Evolutionary conservation across 805 yeast species (phyloP).

Genomic region (Henningerozyma blattae): DNA sequence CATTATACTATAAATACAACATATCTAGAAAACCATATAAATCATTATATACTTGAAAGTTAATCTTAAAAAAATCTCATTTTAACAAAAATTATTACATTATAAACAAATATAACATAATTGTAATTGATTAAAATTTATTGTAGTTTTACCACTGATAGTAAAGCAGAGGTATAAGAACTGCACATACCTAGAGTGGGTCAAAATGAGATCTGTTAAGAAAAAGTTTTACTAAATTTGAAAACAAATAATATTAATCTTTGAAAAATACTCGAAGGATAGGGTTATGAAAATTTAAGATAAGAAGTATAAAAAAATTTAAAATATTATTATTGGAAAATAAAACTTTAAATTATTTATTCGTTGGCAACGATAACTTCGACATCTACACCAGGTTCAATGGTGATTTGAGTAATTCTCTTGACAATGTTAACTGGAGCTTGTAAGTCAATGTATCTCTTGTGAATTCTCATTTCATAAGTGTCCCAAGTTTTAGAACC

Average conservation of each 20-base stretch:
- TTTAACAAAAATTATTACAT: too few relatives aligned
- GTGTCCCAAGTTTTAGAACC: constrained; percentile 99
- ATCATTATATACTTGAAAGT: too few relatives aligned
- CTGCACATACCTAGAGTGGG: constrained; percentile 30
- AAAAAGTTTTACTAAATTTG: neutral
- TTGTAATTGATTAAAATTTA: too few relatives aligned
- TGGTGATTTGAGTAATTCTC: constrained; percentile 94
- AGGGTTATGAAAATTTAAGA: neutral
- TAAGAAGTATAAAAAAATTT: neutral
- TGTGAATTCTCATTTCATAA: constrained; percentile 99
- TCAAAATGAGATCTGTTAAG: constrained; percentile 2
- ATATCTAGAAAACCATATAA: too few relatives aligned
- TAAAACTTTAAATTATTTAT: neutral
- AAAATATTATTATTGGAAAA: constrained; percentile 1
- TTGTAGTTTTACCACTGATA: constrained; percentile 29
- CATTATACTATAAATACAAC: too few relatives aligned
- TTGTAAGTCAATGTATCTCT: constrained; percentile 97
- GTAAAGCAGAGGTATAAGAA: constrained; percentile 28
- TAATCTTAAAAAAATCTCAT: too few relatives aligned
- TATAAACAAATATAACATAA: too few relatives aligned
- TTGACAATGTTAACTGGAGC: constrained; percentile 90
- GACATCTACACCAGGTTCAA: constrained; percentile 99
- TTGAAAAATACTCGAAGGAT: neutral
- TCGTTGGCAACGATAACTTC: constrained; percentile 69
- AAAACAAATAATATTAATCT: too few relatives aligned